These are phyloP conservation scores for Anisodus tanguticus DNA, from an alignment of 257 asterid genomes.

Conservation along the genomic window DNA sequence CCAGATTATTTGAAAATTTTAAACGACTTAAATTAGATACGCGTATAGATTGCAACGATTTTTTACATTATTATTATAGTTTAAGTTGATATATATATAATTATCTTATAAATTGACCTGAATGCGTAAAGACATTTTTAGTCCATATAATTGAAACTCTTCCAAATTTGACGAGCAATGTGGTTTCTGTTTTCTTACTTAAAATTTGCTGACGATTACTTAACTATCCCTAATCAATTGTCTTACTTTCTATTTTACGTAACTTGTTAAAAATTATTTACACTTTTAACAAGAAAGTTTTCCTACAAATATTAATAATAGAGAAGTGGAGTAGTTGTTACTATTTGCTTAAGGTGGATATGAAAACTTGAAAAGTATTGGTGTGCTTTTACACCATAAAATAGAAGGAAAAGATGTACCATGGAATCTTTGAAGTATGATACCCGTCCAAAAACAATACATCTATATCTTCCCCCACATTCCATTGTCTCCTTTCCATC, in stretches of 20 bases:
- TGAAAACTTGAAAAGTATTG: not conserved
- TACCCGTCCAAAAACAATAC: not conserved
- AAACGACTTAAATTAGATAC: too few species aligned
- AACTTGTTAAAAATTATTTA: not conserved
- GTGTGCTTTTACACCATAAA: not conserved
- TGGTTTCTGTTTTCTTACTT: not conserved
- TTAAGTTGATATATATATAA: not conserved
- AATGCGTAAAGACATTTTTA: not conserved
- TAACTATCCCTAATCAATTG: not conserved
- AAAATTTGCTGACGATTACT: not conserved
- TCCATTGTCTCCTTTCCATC: slow-evolving; percentile 12
- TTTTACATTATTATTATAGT: not conserved
- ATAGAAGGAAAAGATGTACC: not conserved
- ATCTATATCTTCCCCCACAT: slow-evolving; percentile 3
- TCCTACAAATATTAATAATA: not conserved
- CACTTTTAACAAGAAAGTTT: not conserved
- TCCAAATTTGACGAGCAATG: not conserved
- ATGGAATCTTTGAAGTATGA: slow-evolving; percentile 16
- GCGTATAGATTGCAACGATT: too few species aligned
- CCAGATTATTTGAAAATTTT: not conserved
- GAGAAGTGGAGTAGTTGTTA: slow-evolving; percentile 22
- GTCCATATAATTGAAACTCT: not conserved
- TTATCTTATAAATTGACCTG: not conserved
- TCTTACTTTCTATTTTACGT: not conserved
- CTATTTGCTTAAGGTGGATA: not conserved